Evolutionary conservation across 2,329 filamentous ascomycete genomes (phyloP).

Genomic region (Huntiella abstrusa): DNA sequence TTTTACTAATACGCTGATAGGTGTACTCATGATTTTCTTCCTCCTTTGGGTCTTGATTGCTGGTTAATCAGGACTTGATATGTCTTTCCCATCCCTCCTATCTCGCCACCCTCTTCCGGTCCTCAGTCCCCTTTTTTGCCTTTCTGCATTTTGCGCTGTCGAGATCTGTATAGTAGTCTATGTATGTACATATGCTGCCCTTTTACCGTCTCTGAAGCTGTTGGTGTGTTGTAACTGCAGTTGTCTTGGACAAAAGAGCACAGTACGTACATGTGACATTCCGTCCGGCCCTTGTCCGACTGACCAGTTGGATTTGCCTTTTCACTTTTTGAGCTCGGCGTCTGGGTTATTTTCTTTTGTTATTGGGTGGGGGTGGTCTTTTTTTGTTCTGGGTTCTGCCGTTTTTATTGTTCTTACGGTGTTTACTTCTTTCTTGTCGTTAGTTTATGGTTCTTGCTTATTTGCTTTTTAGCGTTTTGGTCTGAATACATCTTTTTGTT

Average conservation of each 20-base stretch:
- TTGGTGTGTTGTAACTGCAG: too few species aligned
- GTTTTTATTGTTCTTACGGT: constrained; percentile 7
- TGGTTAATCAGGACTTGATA: constrained; percentile 19
- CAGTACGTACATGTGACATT: too few species aligned
- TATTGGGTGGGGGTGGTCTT: constrained; percentile 11
- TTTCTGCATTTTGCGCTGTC: not conserved
- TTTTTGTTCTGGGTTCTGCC: constrained; percentile 10
- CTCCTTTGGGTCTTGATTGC: constrained; percentile 53
- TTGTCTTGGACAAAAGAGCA: too few species aligned
- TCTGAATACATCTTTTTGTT: not conserved
- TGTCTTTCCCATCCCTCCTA: not conserved
- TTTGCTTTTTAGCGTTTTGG: not conserved
- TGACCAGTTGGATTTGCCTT: not conserved
- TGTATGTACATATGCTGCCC: not conserved
- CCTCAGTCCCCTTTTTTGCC: not conserved
- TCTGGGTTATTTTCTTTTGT: not conserved
- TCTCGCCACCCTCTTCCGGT: not conserved
- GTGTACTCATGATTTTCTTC: constrained; percentile 90
- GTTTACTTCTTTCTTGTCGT: constrained; percentile 13
- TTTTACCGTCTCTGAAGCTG: not conserved
- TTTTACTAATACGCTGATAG: constrained; percentile 25
- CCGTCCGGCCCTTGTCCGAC: too few species aligned
- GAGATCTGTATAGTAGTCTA: not conserved
- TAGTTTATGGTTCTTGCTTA: not conserved
- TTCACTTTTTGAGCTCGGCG: not conserved